Percentiles rank a stretch among this genome's conserved stretches.
Evolutionary conservation across 805 yeast species (phyloP).

Genomic region (Blastobotrys terrestris): DNA sequence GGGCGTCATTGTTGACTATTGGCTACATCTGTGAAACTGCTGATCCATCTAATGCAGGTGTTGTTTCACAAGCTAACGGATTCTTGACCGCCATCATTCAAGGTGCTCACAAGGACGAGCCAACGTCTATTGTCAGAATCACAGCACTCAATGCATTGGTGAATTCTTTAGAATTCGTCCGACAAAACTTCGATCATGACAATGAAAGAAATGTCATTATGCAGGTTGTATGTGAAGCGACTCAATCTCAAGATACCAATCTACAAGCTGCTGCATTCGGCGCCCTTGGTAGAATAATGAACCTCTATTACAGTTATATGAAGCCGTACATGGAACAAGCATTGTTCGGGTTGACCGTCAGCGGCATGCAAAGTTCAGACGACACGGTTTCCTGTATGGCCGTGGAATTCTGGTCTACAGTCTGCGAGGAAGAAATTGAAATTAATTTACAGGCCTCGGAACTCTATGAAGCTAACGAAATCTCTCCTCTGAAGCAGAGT

Average conservation of each 20-base stretch:
- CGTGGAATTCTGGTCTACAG: slow-evolving; percentile 98
- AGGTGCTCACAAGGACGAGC: slow-evolving; percentile 85
- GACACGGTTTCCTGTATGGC: slow-evolving; percentile 96
- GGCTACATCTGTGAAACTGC: slow-evolving; percentile 96
- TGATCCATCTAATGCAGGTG: slow-evolving; percentile 72
- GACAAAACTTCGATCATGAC: slow-evolving; percentile 81
- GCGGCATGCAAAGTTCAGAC: slow-evolving; percentile 79
- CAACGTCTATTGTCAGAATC: slow-evolving; percentile 65
- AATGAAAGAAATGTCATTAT: slow-evolving; percentile 94
- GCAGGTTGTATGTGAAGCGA: slow-evolving; percentile 99
- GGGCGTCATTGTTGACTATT: slow-evolving; percentile 80
- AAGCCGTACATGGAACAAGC: slow-evolving; percentile 97
- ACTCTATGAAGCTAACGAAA: slow-evolving; percentile 13
- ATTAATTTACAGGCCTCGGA: slow-evolving; percentile 55
- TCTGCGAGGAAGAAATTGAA: slow-evolving; percentile 95
- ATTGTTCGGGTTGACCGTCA: slow-evolving; percentile 76
- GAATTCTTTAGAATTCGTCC: slow-evolving; percentile 84
- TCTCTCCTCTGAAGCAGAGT: slow-evolving; percentile 41
- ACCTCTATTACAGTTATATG: slow-evolving; percentile 83
- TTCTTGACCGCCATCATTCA: slow-evolving; percentile 93
- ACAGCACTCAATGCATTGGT: slow-evolving; percentile 91
- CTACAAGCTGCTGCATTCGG: slow-evolving; percentile 94
- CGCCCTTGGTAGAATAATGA: slow-evolving; percentile 87
- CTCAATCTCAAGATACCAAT: slow-evolving; percentile 79
- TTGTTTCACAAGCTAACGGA: slow-evolving; percentile 82